A percentile compares a stretch with the other conserved stretches of the same genome.
phyloP scores from a whole-genome alignment of 345 rosid species.

The rapeseed (Brassica napus) region DNA sequence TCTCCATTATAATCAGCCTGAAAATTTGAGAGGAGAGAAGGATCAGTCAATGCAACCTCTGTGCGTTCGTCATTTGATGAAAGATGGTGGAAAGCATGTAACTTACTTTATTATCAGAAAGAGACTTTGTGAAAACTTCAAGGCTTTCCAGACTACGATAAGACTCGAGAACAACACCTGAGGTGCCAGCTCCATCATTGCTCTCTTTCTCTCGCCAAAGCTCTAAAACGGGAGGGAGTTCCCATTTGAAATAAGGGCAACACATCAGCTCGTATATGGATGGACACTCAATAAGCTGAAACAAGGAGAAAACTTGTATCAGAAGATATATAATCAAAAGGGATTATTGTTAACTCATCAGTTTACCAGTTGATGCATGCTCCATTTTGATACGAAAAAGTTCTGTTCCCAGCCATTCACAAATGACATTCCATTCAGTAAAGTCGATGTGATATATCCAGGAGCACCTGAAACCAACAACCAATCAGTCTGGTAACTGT shows the following conservation, averaged over 20 bases:
- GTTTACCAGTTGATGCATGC: conserved; percentile 95
- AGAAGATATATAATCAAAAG: neutral
- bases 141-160: conserved; percentile 58
- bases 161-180: conserved; percentile 67
- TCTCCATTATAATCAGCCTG: conserved; percentile 72
- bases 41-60: neutral
- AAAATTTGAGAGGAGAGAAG: neutral
- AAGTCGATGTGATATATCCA: conserved; percentile 73
- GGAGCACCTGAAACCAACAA: conserved; percentile 72
- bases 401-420: conserved; percentile 99
- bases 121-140: conserved; percentile 65
- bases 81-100: neutral
- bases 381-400: conserved; percentile 95
- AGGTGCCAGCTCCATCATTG: conserved; percentile 40
- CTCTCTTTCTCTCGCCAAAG: conserved; percentile 69
- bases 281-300: conserved; percentile 91
- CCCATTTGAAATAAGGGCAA: conserved; percentile 69
- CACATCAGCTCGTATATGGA: conserved; percentile 85
- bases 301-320: neutral
- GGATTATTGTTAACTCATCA: neutral
- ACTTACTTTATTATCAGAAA: conserved; percentile 70
- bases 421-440: conserved; percentile 92
- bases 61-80: neutral
- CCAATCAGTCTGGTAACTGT: neutral
- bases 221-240: conserved; percentile 63